Percentiles rank a stretch among this genome's conserved stretches.
These are phyloP conservation scores for Ceratocystis destructans DNA, from an alignment of 2,329 filamentous ascomycete species.

Conservation along the genomic window DNA sequence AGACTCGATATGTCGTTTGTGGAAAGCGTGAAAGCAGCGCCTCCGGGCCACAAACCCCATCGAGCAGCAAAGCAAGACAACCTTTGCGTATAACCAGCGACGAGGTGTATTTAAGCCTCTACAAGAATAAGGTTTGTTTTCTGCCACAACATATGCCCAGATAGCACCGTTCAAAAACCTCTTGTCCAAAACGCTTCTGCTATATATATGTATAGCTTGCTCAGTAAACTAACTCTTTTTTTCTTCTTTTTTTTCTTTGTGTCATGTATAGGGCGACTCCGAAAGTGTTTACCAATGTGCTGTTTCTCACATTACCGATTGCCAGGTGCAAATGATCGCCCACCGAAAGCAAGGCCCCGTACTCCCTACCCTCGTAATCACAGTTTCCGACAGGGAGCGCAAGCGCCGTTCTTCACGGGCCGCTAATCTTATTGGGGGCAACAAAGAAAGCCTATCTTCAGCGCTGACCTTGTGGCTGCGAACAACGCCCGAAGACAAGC, in stretches of 20 bases:
- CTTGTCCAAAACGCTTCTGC: too few relatives aligned
- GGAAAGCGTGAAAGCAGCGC: constrained; percentile 26
- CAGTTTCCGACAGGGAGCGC: constrained; percentile 45
- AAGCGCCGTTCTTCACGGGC: constrained; percentile 53
- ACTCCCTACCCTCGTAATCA: constrained; percentile 46
- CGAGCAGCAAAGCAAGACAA: constrained; percentile 29
- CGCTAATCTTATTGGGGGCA: constrained; percentile 38
- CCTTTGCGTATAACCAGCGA: constrained; percentile 24
- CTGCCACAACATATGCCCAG: not conserved
- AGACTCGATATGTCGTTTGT: constrained; percentile 48
- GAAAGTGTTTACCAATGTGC: constrained; percentile 43
- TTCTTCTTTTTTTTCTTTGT: not conserved
- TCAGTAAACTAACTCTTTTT: not conserved
- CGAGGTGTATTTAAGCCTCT: constrained; percentile 35
- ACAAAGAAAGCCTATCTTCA: constrained; percentile 32
- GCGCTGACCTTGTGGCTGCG: constrained; percentile 44
- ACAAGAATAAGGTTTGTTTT: constrained; percentile 40
- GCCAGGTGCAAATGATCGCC: constrained; percentile 43
- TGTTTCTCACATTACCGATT: constrained; percentile 39
- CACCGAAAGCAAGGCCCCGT: constrained; percentile 49
- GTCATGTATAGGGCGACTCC: constrained; percentile 33
- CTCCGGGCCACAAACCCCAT: constrained; percentile 25
- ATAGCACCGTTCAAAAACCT: too few relatives aligned
- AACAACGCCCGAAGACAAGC: constrained; percentile 35
- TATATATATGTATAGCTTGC: too few relatives aligned